A percentile compares a stretch with the other conserved stretches of the same genome.
phyloP scores from a whole-genome alignment of 306 rosid species.

The Acmispon strigosus region DNA sequence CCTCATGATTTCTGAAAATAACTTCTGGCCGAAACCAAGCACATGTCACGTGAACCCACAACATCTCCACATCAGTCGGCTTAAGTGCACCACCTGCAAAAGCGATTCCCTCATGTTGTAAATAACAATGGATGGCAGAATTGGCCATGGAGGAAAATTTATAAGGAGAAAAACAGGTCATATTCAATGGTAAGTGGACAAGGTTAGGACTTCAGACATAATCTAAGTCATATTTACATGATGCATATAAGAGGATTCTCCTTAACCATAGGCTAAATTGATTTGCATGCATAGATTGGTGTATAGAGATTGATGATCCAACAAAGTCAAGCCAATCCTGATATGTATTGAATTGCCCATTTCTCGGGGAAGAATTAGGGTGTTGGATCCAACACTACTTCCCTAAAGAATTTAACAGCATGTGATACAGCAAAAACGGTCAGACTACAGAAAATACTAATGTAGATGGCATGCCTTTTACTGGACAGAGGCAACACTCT shows the following conservation, averaged over 20 bases:
- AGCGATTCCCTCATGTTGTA: conserved; percentile 5
- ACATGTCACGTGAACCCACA: conserved; percentile 91
- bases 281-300: not conserved
- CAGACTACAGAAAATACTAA: conserved; percentile 14
- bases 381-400: not conserved
- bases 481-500: conserved; percentile 97
- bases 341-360: not conserved
- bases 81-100: conserved; percentile 85
- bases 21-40: conserved; percentile 95
- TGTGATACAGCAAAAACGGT: not conserved
- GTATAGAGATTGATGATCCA: not conserved
- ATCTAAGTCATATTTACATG: not conserved
- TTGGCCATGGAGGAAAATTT: not conserved
- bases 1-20: conserved; percentile 61
- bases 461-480: conserved; percentile 52
- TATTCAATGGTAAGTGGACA: not conserved
- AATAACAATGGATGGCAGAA: not conserved
- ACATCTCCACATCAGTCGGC: conserved; percentile 75
- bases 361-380: conserved; percentile 10
- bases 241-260: not conserved
- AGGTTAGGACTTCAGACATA: not conserved
- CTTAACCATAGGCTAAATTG: not conserved
- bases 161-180: not conserved
- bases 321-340: not conserved
- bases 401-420: not conserved